These are phyloP conservation scores for Chrysosporium keratinophilum DNA, from an alignment of 2,329 filamentous ascomycete species.

Conservation along the genomic window DNA sequence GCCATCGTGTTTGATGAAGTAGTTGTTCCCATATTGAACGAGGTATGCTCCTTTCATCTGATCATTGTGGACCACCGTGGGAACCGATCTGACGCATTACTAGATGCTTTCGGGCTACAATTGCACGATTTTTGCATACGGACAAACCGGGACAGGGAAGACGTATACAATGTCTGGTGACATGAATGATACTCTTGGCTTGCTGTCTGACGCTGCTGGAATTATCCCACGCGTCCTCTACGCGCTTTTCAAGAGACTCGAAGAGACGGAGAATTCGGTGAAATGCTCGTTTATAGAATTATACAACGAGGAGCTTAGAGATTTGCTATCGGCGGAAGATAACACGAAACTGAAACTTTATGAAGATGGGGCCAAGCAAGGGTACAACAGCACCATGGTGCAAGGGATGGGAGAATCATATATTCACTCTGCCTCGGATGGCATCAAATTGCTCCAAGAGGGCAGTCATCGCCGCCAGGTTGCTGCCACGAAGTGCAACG, in stretches of 20 bases:
- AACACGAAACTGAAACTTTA: constrained; percentile 84
- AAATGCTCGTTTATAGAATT: constrained; percentile 98
- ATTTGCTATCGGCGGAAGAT: constrained; percentile 75
- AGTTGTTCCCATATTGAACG: constrained; percentile 81
- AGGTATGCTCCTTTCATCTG: constrained; percentile 49
- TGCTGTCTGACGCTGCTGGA: constrained; percentile 81
- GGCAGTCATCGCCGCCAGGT: constrained; percentile 93
- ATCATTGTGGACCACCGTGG: not conserved
- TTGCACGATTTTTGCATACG: constrained; percentile 97
- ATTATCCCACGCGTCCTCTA: constrained; percentile 90
- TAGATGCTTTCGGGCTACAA: constrained; percentile 92
- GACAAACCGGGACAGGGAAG: constrained; percentile 94
- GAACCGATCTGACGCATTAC: not conserved
- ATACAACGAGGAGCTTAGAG: constrained; percentile 94
- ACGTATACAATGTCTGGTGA: constrained; percentile 99
- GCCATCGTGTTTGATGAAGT: constrained; percentile 91
- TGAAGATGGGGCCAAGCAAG: constrained; percentile 67
- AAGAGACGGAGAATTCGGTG: constrained; percentile 74
- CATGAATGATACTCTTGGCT: constrained; percentile 75
- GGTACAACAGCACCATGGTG: constrained; percentile 69
- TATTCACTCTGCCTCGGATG: constrained; percentile 72
- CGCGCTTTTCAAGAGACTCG: constrained; percentile 74
- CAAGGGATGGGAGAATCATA: constrained; percentile 97
- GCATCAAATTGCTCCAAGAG: constrained; percentile 76
- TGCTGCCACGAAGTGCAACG: constrained; percentile 99